Percentiles rank a stretch among this genome's conserved stretches.
These are phyloP conservation scores for Fusarium sp. DNA, from an alignment of 2,329 filamentous ascomycete genomes.

Conservation along the genomic window DNA sequence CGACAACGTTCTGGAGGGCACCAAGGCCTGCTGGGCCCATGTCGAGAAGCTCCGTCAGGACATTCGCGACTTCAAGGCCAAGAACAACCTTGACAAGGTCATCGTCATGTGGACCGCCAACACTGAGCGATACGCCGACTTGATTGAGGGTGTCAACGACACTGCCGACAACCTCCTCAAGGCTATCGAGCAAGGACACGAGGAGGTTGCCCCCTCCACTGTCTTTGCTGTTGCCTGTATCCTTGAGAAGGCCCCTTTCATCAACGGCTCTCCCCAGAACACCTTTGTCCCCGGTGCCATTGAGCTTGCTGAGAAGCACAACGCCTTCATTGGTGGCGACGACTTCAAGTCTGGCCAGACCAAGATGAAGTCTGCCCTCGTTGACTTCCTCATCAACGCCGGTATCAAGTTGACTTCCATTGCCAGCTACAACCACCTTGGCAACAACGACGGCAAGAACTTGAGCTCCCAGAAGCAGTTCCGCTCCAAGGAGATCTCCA, in stretches of 20 bases:
- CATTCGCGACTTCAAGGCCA: constrained; percentile 92
- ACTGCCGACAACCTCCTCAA: constrained; percentile 93
- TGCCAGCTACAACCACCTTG: constrained; percentile 98
- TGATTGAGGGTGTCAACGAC: constrained; percentile 91
- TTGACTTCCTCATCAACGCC: constrained; percentile 98
- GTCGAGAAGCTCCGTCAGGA: constrained; percentile 94
- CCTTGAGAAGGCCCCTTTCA: constrained; percentile 89
- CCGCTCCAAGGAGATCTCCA: constrained; percentile 99
- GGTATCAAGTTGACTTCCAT: constrained; percentile 99
- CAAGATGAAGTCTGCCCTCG: constrained; percentile 99
- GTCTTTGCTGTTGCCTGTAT: constrained; percentile 96
- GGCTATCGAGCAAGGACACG: constrained; percentile 86
- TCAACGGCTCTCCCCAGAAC: constrained; percentile 99
- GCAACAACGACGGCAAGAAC: constrained; percentile 99
- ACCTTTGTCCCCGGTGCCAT: constrained; percentile 96
- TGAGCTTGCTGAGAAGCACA: constrained; percentile 85
- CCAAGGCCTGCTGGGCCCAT: constrained; percentile 85
- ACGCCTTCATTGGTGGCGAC: constrained; percentile 93
- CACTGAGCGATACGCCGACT: constrained; percentile 94
- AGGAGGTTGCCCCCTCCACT: constrained; percentile 93
- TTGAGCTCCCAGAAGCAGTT: constrained; percentile 97
- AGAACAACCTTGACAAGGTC: constrained; percentile 89
- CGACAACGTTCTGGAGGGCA: constrained; percentile 86
- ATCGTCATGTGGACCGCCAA: constrained; percentile 99
- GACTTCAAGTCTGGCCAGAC: constrained; percentile 99